Evolutionary conservation across 2,329 filamentous ascomycete species (phyloP).

Genomic region (Diaporthe ilicicola): DNA sequence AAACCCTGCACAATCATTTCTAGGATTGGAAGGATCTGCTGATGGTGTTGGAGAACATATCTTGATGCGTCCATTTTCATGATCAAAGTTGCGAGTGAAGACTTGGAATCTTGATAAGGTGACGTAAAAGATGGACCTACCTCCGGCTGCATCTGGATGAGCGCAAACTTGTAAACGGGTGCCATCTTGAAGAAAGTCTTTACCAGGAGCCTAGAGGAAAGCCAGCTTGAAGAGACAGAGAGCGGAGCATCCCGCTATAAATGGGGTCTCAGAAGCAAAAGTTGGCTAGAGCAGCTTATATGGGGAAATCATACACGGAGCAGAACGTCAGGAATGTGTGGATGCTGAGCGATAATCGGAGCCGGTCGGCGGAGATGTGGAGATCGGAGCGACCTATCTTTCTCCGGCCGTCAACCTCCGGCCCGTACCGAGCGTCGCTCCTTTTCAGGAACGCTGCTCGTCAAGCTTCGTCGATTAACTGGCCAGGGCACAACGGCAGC

Average conservation of each 20-base stretch:
- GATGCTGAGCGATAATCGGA: conserved; percentile 22
- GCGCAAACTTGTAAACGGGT: conserved; percentile 53
- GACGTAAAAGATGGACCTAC: conserved; percentile 36
- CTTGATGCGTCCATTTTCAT: background rate
- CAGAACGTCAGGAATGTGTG: no score
- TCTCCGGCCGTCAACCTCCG: background rate
- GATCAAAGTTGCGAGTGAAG: no score
- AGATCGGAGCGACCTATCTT: background rate
- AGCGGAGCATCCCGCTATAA: background rate
- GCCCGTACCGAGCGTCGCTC: background rate
- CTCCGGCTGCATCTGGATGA: conserved; percentile 57
- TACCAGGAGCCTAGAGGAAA: no score
- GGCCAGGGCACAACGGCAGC: background rate
- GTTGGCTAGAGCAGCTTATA: no score
- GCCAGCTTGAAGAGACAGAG: background rate
- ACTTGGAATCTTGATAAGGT: background rate
- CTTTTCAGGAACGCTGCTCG: background rate
- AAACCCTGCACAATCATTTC: no score
- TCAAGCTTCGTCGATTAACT: background rate
- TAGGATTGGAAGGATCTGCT: background rate
- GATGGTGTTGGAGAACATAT: background rate
- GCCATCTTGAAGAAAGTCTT: conserved; percentile 42
- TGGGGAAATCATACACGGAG: background rate
- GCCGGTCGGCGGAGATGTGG: conserved; percentile 25
- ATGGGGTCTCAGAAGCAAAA: background rate